These are phyloP conservation scores for Aspergillus tanneri DNA, from an alignment of 2,329 filamentous ascomycete genomes.

Conservation along the genomic window DNA sequence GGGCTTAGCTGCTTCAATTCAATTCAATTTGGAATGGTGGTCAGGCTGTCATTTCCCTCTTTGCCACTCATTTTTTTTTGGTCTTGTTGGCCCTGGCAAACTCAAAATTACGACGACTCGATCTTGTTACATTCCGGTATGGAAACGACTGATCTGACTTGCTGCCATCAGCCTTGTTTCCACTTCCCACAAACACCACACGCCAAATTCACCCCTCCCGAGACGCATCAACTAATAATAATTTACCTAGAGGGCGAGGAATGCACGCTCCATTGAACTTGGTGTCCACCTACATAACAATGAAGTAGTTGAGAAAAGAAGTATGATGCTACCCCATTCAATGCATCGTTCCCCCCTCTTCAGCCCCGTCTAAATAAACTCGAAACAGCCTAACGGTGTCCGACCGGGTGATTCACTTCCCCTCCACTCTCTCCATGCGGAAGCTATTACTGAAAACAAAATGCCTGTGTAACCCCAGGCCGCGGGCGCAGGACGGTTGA, in stretches of 20 bases:
- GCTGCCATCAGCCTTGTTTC: slow-evolving; percentile 30
- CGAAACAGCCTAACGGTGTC: slow-evolving; percentile 43
- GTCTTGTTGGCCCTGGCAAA: background rate
- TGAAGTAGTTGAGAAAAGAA: slow-evolving; percentile 10
- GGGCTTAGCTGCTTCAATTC: background rate
- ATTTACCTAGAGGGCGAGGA: slow-evolving; percentile 3
- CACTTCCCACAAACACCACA: slow-evolving; percentile 22
- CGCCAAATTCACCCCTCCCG: slow-evolving; percentile 21
- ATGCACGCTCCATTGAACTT: slow-evolving; percentile 12
- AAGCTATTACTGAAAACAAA: slow-evolving; percentile 1
- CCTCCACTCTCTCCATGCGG: background rate
- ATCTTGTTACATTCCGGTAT: slow-evolving; percentile 26
- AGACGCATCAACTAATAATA: slow-evolving; percentile 17
- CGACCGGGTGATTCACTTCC: slow-evolving; percentile 20
- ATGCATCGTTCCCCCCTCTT: slow-evolving; percentile 11
- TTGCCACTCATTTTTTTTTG: slow-evolving; percentile 4
- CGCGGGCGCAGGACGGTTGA: slow-evolving; percentile 16
- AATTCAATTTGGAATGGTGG: background rate
- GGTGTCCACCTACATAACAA: slow-evolving; percentile 8
- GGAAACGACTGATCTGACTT: slow-evolving; percentile 25
- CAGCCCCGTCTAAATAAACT: slow-evolving; percentile 37
- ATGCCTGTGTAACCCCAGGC: slow-evolving; percentile 23
- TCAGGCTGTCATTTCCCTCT: background rate
- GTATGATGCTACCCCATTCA: slow-evolving; percentile 12
- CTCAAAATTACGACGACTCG: slow-evolving; percentile 14